Evolutionary conservation across 331 rosid species (phyloP), one percentile per base, ranked within the genome.

Genomic region (Malus hybrid): DNA sequence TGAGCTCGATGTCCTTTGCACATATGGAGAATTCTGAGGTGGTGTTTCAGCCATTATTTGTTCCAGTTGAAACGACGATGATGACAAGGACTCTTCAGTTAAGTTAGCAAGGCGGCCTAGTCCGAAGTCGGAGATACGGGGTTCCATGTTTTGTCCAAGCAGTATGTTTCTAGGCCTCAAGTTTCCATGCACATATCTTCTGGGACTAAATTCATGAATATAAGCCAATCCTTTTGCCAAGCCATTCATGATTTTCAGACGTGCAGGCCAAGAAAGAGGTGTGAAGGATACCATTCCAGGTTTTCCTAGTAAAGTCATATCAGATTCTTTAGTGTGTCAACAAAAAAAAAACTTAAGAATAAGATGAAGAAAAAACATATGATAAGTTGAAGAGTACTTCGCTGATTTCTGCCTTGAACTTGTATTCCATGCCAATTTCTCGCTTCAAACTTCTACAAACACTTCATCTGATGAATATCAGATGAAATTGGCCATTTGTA

Each of bases 111-210:
- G 96, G 14, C 95, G 92, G 13, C 91, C 96, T 1, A 91, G 90
- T 75, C 98, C 97, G 6, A 91, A 93, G 83, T 91, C 93, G 3
- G 96, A 86, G 72, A 93, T 86, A 70, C 65, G 81, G 15, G 98
- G 90, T 66, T 86, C 91, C 98, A 91, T 88, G 82, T 80, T 82
- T 32, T 84, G 86, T 68, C 89, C 97, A 71, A 93, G 95, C 60
- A 90, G 91, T 79, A 93, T 75, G 84, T 91, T 93, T 67, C 71
- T 88, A 15, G 98, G 93, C 86, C 87, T 90, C 66, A 93, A 79
- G 69, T 88, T 90, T 70, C 98, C 96, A 72, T 93, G 98, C 34
- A 91, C 98, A 80, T 91, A 93, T 65, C 88, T 93, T 79, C 89
- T 93, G 33, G 96, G 97, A 82, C 97, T 88, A 62, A 81, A 87